Percentiles rank a stretch among this genome's conserved stretches.
These are phyloP conservation scores for Leccinum brunneo-olivaceum DNA, from an alignment of 1,284 basidiomycete species.

Conservation along the genomic window DNA sequence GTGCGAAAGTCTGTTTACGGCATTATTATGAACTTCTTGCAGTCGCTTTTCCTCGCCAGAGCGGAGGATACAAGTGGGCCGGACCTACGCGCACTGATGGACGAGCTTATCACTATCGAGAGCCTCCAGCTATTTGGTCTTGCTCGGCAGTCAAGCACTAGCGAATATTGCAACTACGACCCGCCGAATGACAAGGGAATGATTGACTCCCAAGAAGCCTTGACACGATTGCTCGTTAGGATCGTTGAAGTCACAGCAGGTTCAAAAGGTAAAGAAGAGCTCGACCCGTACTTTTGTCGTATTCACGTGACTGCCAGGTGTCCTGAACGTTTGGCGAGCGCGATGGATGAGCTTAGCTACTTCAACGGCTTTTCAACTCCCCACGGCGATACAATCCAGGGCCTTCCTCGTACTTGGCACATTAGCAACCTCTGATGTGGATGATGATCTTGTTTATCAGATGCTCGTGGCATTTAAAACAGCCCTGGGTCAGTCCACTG, in stretches of 20 bases:
- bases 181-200: conserved; percentile 52
- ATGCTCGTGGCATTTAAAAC: conserved; percentile 78
- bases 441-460: conserved; percentile 85
- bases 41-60: conserved; percentile 59
- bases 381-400: conserved; percentile 83
- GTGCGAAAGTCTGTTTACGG: conserved; percentile 80
- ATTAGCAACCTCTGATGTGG: conserved; percentile 73
- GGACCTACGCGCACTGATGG: conserved; percentile 56
- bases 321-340: conserved; percentile 88
- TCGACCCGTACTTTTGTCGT: background rate
- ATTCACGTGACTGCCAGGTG: conserved; percentile 42
- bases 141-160: conserved; percentile 47
- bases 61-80: conserved; percentile 53
- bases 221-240: conserved; percentile 60
- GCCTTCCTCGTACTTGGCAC: conserved; percentile 83
- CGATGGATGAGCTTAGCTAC: conserved; percentile 92
- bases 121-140: conserved; percentile 74
- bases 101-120: conserved; percentile 51
- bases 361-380: conserved; percentile 88
- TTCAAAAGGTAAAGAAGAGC: conserved; percentile 52
- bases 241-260: conserved; percentile 63
- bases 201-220: conserved; percentile 61
- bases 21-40: conserved; percentile 74
- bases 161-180: conserved; percentile 57
- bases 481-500: conserved; percentile 56